Evolutionary conservation across 2,329 filamentous ascomycete species (phyloP), one percentile per base, ranked within the genome.

Genomic region (Trichoderma breve): DNA sequence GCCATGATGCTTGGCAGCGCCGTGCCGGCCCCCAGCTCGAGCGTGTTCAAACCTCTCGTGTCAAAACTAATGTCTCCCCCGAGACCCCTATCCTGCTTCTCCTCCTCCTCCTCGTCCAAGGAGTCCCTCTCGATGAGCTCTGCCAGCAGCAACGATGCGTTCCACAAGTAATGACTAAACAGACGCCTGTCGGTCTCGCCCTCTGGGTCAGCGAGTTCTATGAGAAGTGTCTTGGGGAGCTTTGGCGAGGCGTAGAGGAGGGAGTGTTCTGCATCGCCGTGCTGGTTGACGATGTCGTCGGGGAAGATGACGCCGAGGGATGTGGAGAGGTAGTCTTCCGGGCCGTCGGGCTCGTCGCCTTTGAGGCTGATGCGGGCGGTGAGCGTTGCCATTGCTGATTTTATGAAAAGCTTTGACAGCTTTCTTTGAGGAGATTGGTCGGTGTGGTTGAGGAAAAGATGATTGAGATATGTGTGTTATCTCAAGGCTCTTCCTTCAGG

Each of bases 151-250:
- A 90, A 79, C 21, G 84, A 85, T 7, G 91, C 85, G 80, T 94
- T 94, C 91, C 91, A 94, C 30, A 93, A 81, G 79, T 91, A 93
- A 78, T 94, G 91, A 73, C 89, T 89, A 78, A 93, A 93, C 58
- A 93, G 85, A 24, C 81, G 79, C 64, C 90, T 82, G 75, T 89
- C 87, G 34, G 84, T 81, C 70, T 90, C 88, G 36, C 80, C 82
- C 36, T 82, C 78, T 14, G 82, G 89, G 75, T 88, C 83, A 26
- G 84, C 80, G 21, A 88, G 82, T 9, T 81, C 80, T 75, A 88
- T 81, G 58, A 78, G 74, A 58, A 88, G 77, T 12, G 83, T 82
- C 67, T 77, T 79, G 18, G 83, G 85, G 18, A 88, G 82, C 72
- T 83, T 82, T 47, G 83, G 87, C 72, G 85, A 89, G 24, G 81